Base-by-base conservation (phyloP, 768 basidiomycete genomes). In the Russula olivacea region DNA sequence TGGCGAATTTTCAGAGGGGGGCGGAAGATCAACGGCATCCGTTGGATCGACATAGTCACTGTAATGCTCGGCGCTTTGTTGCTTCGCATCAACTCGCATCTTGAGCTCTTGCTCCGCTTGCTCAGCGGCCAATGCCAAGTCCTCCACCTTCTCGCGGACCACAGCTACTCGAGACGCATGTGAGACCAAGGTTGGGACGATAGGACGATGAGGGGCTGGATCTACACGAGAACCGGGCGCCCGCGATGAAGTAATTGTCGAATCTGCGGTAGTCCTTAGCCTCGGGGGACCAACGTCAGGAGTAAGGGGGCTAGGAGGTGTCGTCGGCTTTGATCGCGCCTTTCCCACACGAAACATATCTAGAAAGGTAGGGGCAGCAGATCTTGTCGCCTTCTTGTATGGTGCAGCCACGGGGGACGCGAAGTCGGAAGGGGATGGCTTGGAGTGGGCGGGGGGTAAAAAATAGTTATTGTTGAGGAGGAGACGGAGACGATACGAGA, bases 401-500 rank as follows among this genome's bases (percentile, higher is more conserved):
- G 76, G 63, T 38, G 74, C 52, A 14, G 65, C 55, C 36, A 66
- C 65, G 2, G 78, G 72, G 2, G 80, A 73, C 19, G 82, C 80
- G 63, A 91, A 82, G 56, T 88, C 83, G 30, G 86, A 78, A 2
- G 85, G 81, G 11, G 82, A 83, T 2, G 91, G 91, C 70, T 93
- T 93, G 47, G 85, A 80, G 69, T 93, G 91, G 0, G 91, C 91
- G 11, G 91, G 92, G 4, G 91, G 91, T 41, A 93, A 83, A 70
- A 90, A 93, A 72, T 93, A 93, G 70, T 80, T 92, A 74, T 93
- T 93, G 72, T 87, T 89, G 58, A 93, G 87, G 45, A 93, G 82
- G 58, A 93, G 80, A 45, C 85, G 87, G 21, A 93, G 82, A 25
- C 91, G 87, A 75, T 91, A 90, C 21, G 89, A 85, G 45, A 93